Conservation (phyloP, 2,329 filamentous ascomycete species). For the Colletotrichum sp. region DNA sequence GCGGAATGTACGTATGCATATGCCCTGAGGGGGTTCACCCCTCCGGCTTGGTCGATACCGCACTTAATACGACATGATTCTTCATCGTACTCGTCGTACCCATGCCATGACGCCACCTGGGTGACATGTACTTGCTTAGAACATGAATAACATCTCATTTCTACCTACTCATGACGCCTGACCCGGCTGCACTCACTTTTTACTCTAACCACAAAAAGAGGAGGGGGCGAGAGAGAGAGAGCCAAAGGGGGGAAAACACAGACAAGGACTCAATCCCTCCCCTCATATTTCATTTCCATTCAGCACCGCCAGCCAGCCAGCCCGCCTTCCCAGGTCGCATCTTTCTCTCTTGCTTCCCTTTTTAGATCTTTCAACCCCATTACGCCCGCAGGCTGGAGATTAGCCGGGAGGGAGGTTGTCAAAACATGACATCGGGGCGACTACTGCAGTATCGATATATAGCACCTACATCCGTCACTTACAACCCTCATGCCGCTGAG, state of each 20-base stretch:
- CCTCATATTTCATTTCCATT: slow-evolving; percentile 3
- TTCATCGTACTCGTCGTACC: neutral
- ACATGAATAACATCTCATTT: slow-evolving; percentile 22
- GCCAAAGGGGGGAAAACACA: neutral
- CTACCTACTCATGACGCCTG: slow-evolving; percentile 24
- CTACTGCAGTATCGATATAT: slow-evolving; percentile 10
- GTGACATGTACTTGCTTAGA: neutral
- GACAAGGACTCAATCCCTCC: neutral
- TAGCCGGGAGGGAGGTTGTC: neutral
- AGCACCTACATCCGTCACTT: neutral
- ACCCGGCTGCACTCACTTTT: slow-evolving; percentile 23
- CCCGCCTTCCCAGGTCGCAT: neutral
- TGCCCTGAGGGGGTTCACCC: neutral
- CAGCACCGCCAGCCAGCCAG: neutral
- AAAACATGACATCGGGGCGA: neutral
- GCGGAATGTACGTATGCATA: neutral
- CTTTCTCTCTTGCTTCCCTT: neutral
- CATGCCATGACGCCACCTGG: neutral
- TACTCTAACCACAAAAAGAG: slow-evolving; percentile 14
- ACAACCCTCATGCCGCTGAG: slow-evolving; percentile 36
- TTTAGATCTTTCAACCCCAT: neutral
- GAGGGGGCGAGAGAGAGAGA: neutral
- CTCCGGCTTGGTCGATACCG: neutral
- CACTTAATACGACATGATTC: neutral
- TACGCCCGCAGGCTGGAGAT: neutral